A percentile compares a stretch with the other conserved stretches of the same genome.
Conservation (phyloP, 345 rosid species). For the Salix brachista region DNA sequence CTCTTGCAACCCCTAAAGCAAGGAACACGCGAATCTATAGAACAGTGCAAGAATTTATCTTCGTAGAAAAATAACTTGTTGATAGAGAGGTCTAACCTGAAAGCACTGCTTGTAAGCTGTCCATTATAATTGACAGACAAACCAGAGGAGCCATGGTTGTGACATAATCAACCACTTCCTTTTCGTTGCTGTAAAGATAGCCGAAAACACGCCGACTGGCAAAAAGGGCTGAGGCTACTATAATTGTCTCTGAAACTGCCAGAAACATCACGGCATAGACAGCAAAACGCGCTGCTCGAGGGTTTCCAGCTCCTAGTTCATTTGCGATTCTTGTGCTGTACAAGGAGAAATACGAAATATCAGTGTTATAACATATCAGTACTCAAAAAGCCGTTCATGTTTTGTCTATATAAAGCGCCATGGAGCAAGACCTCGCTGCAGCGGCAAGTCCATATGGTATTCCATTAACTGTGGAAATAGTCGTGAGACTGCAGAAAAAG, state of each 20-base stretch:
- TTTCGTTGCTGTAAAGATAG: constrained; percentile 19
- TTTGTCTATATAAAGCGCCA: background rate
- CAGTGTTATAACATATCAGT: background rate
- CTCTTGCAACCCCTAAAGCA: constrained; percentile 16
- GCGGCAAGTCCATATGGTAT: constrained; percentile 24
- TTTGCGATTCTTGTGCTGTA: constrained; percentile 25
- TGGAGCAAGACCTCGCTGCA: constrained; percentile 18
- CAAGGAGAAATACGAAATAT: background rate
- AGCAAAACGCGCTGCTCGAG: constrained; percentile 14
- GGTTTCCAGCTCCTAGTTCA: constrained; percentile 28
- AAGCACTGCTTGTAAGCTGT: constrained; percentile 23
- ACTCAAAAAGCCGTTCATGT: background rate
- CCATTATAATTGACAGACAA: constrained; percentile 22
- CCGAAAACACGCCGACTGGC: constrained; percentile 15
- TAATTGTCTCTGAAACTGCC: constrained; percentile 8
- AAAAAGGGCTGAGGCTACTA: constrained; percentile 13
- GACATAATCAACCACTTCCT: constrained; percentile 26
- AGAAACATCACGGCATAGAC: constrained; percentile 18
- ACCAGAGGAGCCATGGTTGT: constrained; percentile 21
- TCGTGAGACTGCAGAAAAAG: constrained; percentile 17
- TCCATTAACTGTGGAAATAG: constrained; percentile 18
- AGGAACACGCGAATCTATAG: background rate
- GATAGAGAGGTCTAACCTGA: constrained; percentile 7
- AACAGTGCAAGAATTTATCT: background rate
- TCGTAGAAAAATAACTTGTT: background rate